Conservation (phyloP, 345 rosid species). For the Rhodamnia rubescens region DNA sequence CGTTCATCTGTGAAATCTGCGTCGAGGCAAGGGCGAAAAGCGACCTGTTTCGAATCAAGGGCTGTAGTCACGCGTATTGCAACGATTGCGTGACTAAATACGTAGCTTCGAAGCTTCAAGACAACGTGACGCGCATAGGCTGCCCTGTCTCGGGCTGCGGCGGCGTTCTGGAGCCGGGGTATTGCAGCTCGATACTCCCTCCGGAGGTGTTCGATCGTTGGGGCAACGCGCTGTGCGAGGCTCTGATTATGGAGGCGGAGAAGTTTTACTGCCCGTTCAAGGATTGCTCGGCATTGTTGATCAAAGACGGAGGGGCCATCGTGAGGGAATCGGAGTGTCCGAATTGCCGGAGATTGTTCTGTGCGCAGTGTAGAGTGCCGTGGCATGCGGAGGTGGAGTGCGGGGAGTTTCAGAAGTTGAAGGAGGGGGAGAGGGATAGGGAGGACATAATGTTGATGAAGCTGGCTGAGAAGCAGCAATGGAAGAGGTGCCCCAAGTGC, state of each 20-base stretch:
- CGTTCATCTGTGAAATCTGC: slow-evolving; percentile 43
- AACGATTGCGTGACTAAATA: slow-evolving; percentile 30
- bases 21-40: slow-evolving; percentile 13
- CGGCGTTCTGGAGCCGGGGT: slow-evolving; percentile 21
- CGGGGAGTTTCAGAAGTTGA: slow-evolving; percentile 20
- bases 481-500: slow-evolving; percentile 39
- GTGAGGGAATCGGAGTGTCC: slow-evolving; percentile 23
- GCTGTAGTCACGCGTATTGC: slow-evolving; percentile 46
- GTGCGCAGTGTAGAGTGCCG: slow-evolving; percentile 33
- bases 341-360: slow-evolving; percentile 23
- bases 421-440: slow-evolving; percentile 20
- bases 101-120: slow-evolving; percentile 35
- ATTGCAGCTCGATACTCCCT: slow-evolving; percentile 28
- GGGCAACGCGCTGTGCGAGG: slow-evolving; percentile 45
- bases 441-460: slow-evolving; percentile 22
- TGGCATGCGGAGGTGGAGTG: slow-evolving; percentile 41
- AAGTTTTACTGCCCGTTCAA: slow-evolving; percentile 45
- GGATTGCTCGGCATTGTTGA: slow-evolving; percentile 35
- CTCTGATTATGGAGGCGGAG: slow-evolving; percentile 12
- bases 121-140: slow-evolving; percentile 9
- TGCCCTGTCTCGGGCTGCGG: slow-evolving; percentile 28
- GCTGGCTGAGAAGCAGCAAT: slow-evolving; percentile 14
- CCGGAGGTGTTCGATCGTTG: slow-evolving; percentile 28
- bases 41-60: slow-evolving; percentile 24
- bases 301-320: slow-evolving; percentile 13